Percentiles rank a stretch among this genome's conserved stretches.
phyloP scores from a whole-genome alignment of 1,139 yeast species.

The Hanseniaspora gamundiae region DNA sequence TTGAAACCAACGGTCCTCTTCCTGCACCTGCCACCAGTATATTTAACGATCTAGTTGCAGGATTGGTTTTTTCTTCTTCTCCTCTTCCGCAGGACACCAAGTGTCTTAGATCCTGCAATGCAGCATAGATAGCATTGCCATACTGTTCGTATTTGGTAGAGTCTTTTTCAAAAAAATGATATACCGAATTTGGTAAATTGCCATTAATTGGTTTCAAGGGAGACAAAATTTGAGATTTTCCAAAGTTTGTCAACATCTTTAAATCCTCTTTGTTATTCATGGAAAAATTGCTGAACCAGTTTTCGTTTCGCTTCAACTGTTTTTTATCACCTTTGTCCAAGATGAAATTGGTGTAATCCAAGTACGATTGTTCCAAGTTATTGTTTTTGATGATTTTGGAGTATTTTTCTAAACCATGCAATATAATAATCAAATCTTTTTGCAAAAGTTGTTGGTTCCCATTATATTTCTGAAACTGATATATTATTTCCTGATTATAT shows the following conservation, averaged over 20 bases:
- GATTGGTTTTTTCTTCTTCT: neutral
- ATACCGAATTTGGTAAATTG: constrained; percentile 45
- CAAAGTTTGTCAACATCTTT: constrained; percentile 3
- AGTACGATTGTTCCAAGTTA: constrained; percentile 35
- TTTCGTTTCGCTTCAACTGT: constrained; percentile 2
- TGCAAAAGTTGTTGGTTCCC: constrained; percentile 19
- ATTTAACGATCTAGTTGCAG: constrained; percentile 12
- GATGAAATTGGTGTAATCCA: constrained; percentile 42
- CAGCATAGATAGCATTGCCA: constrained; percentile 50
- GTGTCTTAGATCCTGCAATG: constrained; percentile 33
- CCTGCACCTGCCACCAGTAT: constrained; percentile 79
- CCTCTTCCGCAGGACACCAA: neutral
- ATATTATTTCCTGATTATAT: constrained; percentile 32
- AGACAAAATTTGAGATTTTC: constrained; percentile 22
- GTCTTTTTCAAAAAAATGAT: constrained; percentile 62
- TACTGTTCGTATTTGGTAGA: constrained; percentile 53
- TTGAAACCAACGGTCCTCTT: constrained; percentile 63
- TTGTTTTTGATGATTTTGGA: constrained; percentile 20
- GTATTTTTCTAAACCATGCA: constrained; percentile 36
- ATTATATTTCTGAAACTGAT: constrained; percentile 21
- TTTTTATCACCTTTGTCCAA: constrained; percentile 27
- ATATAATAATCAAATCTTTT: constrained; percentile 21
- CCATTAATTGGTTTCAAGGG: constrained; percentile 66
- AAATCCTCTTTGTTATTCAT: neutral
- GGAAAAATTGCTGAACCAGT: constrained; percentile 1